Percentiles rank a stretch among this genome's conserved stretches.
These are phyloP conservation scores for Aspergillus quadrilineatus DNA, from an alignment of 2,329 filamentous ascomycete species.

Conservation along the genomic window DNA sequence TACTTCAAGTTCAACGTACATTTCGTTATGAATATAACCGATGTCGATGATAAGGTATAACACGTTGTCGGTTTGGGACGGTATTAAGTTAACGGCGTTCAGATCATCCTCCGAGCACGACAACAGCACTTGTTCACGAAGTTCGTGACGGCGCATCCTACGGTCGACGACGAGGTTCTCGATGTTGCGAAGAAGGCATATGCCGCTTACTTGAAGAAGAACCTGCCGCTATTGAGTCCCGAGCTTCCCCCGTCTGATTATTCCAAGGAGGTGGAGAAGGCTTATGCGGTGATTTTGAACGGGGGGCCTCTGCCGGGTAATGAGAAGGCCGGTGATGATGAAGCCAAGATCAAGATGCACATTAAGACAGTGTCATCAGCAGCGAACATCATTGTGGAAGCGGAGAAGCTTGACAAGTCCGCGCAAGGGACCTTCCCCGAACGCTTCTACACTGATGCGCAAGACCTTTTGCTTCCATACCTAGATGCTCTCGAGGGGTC, in stretches of 20 bases:
- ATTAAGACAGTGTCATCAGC: slow-evolving; percentile 62
- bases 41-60: slow-evolving; percentile 70
- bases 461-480: slow-evolving; percentile 76
- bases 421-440: slow-evolving; percentile 30
- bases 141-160: slow-evolving; percentile 57
- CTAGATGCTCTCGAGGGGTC: slow-evolving; percentile 65
- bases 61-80: slow-evolving; percentile 2
- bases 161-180: slow-evolving; percentile 46
- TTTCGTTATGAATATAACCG: slow-evolving; percentile 93
- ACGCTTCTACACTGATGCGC: slow-evolving; percentile 57
- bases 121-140: slow-evolving; percentile 75
- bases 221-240: slow-evolving; percentile 55
- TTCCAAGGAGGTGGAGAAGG: slow-evolving; percentile 48
- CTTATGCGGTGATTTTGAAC: slow-evolving; percentile 55
- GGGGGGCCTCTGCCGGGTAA: slow-evolving; percentile 57
- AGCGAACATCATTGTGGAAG: slow-evolving; percentile 50
- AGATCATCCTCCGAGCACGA: slow-evolving; percentile 67
- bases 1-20: slow-evolving; percentile 81
- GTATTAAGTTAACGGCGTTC: slow-evolving; percentile 7
- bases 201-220: slow-evolving; percentile 64
- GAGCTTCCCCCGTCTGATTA: slow-evolving; percentile 50
- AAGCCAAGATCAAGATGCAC: slow-evolving; percentile 90
- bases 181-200: slow-evolving; percentile 54
- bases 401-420: slow-evolving; percentile 24
- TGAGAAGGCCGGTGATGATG: slow-evolving; percentile 65